These are phyloP conservation scores for Parasarocladium wereldwijsianum DNA, from an alignment of 2,329 filamentous ascomycete species.

Conservation along the genomic window DNA sequence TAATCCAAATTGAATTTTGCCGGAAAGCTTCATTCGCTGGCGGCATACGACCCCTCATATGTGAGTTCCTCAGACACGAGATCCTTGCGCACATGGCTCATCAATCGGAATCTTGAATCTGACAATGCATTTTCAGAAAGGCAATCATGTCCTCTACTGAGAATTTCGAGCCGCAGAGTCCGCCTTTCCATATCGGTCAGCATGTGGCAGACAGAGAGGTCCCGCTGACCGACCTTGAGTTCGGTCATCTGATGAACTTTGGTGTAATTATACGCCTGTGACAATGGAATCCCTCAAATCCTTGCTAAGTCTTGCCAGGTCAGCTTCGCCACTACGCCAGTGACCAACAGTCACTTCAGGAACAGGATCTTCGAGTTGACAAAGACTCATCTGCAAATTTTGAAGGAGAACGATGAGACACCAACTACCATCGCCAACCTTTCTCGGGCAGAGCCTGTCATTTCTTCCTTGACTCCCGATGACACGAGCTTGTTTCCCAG, in stretches of 20 bases:
- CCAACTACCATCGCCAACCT: conserved; percentile 26
- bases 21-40: too few species aligned
- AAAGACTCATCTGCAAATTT: conserved; percentile 33
- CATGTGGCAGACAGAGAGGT: conserved; percentile 51
- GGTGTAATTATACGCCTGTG: conserved; percentile 37
- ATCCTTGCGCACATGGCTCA: too few species aligned
- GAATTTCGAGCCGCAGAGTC: conserved; percentile 14
- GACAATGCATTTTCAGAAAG: too few species aligned
- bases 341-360: conserved; percentile 63
- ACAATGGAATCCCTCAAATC: not conserved
- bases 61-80: too few species aligned
- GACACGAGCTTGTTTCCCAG: conserved; percentile 63
- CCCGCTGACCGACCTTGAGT: conserved; percentile 47
- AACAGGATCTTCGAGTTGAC: conserved; percentile 50
- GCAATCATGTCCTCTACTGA: too few species aligned
- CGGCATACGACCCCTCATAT: too few species aligned
- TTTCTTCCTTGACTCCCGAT: conserved; percentile 58
- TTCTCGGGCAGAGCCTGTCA: conserved; percentile 38
- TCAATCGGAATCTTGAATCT: too few species aligned
- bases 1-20: too few species aligned
- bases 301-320: conserved; percentile 36
- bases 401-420: conserved; percentile 24
- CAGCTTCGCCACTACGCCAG: conserved; percentile 62
- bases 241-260: conserved; percentile 51
- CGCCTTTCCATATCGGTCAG: conserved; percentile 54